Conservation (phyloP, 106 monocot species). For the Allium cepa region DNA sequence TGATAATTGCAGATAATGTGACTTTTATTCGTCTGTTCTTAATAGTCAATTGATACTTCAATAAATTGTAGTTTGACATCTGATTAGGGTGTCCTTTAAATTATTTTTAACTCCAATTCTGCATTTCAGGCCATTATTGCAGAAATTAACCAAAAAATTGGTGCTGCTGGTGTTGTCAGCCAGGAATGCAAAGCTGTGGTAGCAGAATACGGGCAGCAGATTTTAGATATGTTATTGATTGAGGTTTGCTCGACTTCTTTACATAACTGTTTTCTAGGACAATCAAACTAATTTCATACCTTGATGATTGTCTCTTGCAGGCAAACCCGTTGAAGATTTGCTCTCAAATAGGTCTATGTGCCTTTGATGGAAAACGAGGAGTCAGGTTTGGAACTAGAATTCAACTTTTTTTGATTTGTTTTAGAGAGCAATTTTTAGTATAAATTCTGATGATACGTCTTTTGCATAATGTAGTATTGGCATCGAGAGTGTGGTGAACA, state of each 20-base stretch:
- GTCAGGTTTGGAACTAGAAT: conserved; percentile 29
- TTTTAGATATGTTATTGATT: conserved; percentile 45
- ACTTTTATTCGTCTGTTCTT: too few species aligned
- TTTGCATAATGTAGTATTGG: conserved; percentile 30
- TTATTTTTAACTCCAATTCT: not conserved
- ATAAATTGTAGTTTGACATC: not conserved
- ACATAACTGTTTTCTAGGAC: too few species aligned
- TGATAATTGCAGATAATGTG: too few species aligned
- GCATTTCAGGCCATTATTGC: conserved; percentile 51
- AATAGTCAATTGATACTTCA: too few species aligned
- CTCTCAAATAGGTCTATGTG: conserved; percentile 62
- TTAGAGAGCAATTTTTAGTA: too few species aligned
- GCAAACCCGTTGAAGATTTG: conserved; percentile 53
- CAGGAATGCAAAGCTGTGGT: conserved; percentile 78
- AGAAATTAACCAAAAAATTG: conserved; percentile 86
- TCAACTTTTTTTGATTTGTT: not conserved
- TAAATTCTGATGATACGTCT: not conserved
- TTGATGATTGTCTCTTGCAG: conserved; percentile 26
- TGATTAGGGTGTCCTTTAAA: too few species aligned
- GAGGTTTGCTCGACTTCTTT: conserved; percentile 28
- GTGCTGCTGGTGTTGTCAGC: conserved; percentile 75
- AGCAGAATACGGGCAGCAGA: conserved; percentile 70
- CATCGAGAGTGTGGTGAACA: conserved; percentile 58
- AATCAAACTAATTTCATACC: too few species aligned
- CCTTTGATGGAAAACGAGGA: conserved; percentile 43